Evolutionary conservation across 805 yeast genomes (phyloP).

Genomic region (Teunomyces gatunensis): DNA sequence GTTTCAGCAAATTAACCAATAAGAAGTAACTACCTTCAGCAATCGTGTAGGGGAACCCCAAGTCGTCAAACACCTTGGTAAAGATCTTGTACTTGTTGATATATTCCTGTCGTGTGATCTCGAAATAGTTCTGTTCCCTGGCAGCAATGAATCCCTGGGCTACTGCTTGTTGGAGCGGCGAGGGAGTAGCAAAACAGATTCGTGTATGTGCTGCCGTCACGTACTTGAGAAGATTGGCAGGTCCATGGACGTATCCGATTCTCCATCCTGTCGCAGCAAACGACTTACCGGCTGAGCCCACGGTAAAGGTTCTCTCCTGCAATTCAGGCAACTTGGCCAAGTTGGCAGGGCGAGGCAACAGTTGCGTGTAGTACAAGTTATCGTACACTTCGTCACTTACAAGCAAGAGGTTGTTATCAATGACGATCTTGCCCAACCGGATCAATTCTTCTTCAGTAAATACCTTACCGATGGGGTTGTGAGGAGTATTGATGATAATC

Average conservation of each 20-base stretch:
- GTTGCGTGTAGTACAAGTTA: slow-evolving; percentile 67
- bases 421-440: slow-evolving; percentile 77
- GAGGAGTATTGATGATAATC: slow-evolving; percentile 89
- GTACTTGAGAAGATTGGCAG: slow-evolving; percentile 74
- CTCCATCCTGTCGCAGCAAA: slow-evolving; percentile 99
- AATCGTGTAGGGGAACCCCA: slow-evolving; percentile 82
- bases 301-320: slow-evolving; percentile 75
- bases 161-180: slow-evolving; percentile 90
- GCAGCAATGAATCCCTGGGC: slow-evolving; percentile 74
- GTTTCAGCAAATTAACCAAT: slow-evolving; percentile 80
- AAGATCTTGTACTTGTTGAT: slow-evolving; percentile 69
- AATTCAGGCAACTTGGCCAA: slow-evolving; percentile 66
- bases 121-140: slow-evolving; percentile 61
- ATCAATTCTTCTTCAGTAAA: slow-evolving; percentile 73
- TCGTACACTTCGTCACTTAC: slow-evolving; percentile 96
- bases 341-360: slow-evolving; percentile 81
- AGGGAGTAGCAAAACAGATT: slow-evolving; percentile 86
- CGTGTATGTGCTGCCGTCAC: slow-evolving; percentile 90
- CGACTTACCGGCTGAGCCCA: slow-evolving; percentile 96
- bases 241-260: slow-evolving; percentile 93
- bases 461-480: slow-evolving; percentile 93
- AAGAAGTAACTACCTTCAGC: slow-evolving; percentile 95
- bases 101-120: slow-evolving; percentile 65
- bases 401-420: slow-evolving; percentile 76
- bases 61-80: slow-evolving; percentile 75